A percentile compares a stretch with the other conserved stretches of the same genome.
Conservation (phyloP, 441 rosid species). For the Populus trichocarpa region DNA sequence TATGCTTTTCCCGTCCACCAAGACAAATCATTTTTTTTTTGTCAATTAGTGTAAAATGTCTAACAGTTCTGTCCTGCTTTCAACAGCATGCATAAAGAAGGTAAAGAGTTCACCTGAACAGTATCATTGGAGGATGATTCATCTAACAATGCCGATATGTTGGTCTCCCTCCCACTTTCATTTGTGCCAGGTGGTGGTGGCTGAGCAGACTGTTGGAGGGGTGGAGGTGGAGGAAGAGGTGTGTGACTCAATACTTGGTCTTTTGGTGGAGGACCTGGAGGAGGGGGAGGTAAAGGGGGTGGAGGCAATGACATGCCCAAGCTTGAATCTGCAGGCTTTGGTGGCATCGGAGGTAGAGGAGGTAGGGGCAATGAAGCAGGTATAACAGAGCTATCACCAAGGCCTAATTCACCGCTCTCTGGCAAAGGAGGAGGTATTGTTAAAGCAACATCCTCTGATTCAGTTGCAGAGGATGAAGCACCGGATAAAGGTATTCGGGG, state of each 20-base stretch:
- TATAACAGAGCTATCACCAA: constrained; percentile 38
- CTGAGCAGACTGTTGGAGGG: constrained; percentile 48
- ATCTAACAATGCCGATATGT: constrained; percentile 36
- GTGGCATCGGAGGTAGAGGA: constrained; percentile 86
- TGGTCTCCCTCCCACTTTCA: constrained; percentile 45
- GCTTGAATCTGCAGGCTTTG: constrained; percentile 41
- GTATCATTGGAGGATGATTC: constrained; percentile 42
- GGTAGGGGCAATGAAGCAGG: constrained; percentile 67
- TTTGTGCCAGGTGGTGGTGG: constrained; percentile 57
- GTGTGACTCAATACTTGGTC: constrained; percentile 48
- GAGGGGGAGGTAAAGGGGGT: constrained; percentile 71
- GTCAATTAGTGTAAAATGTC: neutral
- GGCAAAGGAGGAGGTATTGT: constrained; percentile 64
- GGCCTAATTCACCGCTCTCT: constrained; percentile 34
- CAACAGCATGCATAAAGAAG: constrained; percentile 1
- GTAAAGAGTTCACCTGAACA: constrained; percentile 37
- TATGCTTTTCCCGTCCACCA: neutral
- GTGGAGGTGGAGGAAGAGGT: constrained; percentile 69
- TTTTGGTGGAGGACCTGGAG: constrained; percentile 84
- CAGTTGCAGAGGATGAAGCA: constrained; percentile 52
- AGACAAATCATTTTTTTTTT: too few species aligned
- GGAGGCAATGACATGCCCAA: constrained; percentile 58
- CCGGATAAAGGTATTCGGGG: constrained; percentile 68
- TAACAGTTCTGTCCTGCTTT: neutral
- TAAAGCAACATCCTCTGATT: constrained; percentile 54